Evolutionary conservation across 768 basidiomycete genomes (phyloP), one percentile per base, ranked within the genome.

Genomic region (Pholiota molesta): DNA sequence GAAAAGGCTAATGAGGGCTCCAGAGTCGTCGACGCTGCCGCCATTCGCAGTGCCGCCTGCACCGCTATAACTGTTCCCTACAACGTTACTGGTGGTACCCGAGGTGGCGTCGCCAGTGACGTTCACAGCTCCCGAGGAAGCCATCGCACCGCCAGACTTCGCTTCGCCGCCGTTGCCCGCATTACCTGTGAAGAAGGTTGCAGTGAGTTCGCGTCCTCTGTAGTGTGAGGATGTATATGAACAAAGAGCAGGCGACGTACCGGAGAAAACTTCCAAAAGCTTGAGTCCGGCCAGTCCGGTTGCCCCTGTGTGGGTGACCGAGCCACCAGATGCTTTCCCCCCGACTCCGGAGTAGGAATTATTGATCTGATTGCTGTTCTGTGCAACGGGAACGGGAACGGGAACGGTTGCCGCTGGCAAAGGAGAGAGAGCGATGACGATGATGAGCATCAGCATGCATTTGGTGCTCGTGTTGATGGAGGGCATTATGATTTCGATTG

Each of bases 321-420:
- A 67, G 19, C 79, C 79, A 57, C 80, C 80, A 7, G 55, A 42
- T 19, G 77, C 71, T 28, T 68, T 60, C 16, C 78, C 78, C 17
- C 72, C 79, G 21, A 62, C 52, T 5, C 78, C 78, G 23, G 73
- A 66, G 57, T 74, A 76, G 39, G 70, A 62, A 70, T 73, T 78
- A 58, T 45, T 71, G 60, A 68, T 19, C 47, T 59, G 47, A 9
- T 49, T 49, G 23, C 13, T 44, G 47, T 47, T 31, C 3, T 59
- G n/a, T 2, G 57, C 47, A 26, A 21, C 11, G 19, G 57, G 57
- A 10, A 29, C 7, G 6, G 55, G 55, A 13, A 29, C 7, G 6
- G 55, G 55, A 13, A 26, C 40, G 40, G 39, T n/a, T 21, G 39
- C 39, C 9, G 53, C 17, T 35, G 17, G n/a, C 17, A 37, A 39